Evolutionary conservation across 78 protist genomes (phyloP).

Genomic region (Bodo saltans): DNA sequence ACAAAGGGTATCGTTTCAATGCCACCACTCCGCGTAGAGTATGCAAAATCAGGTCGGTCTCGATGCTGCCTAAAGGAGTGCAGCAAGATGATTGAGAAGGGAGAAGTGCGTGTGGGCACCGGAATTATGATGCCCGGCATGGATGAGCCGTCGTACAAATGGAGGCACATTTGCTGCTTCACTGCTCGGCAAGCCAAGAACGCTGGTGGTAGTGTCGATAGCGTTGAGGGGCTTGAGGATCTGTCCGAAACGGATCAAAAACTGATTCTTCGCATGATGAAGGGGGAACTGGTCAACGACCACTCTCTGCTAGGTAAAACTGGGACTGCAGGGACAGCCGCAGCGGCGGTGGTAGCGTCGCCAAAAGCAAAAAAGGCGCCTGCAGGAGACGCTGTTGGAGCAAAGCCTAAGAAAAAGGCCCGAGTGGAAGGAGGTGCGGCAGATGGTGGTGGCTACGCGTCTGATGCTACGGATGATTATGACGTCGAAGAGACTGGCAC

Average conservation of each 20-base stretch:
- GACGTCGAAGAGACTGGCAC: too few species aligned
- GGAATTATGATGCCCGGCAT: constrained; percentile 22
- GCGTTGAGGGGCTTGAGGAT: constrained; percentile 5
- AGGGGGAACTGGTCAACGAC: constrained; percentile 15
- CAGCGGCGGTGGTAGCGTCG: too few species aligned
- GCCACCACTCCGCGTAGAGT: constrained; percentile 13
- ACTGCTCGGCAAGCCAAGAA: neutral
- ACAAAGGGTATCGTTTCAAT: too few species aligned
- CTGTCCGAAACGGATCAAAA: neutral
- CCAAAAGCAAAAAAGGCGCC: too few species aligned
- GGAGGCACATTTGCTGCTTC: constrained; percentile 22
- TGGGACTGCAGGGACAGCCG: too few species aligned
- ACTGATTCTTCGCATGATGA: neutral
- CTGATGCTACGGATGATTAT: too few species aligned
- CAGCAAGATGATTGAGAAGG: neutral
- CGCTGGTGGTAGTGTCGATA: neutral
- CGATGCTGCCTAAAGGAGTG: neutral
- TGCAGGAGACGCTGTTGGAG: too few species aligned
- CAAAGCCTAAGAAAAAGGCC: too few species aligned
- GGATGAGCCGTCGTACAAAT: constrained; percentile 7
- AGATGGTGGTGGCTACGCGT: too few species aligned
- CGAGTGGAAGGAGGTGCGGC: too few species aligned
- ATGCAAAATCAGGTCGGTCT: constrained; percentile 4
- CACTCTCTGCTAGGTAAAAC: neutral
- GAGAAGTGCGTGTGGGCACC: constrained; percentile 22